Evolutionary conservation across 305 asterid genomes (phyloP).

Genomic region (Solanum hybrid): DNA sequence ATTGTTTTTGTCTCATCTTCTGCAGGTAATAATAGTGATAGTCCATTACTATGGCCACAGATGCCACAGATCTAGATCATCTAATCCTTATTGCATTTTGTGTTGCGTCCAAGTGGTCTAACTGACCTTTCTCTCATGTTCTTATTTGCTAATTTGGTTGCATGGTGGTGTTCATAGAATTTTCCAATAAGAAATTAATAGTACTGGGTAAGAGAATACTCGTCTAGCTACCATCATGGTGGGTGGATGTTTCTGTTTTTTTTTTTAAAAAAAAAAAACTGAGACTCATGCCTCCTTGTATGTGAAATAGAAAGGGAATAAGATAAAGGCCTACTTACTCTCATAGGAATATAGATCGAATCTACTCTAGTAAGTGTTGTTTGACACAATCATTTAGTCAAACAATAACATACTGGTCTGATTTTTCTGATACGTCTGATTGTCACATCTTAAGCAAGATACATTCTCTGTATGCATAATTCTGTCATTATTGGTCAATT

Average conservation of each 20-base stretch:
- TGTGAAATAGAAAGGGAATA: background rate
- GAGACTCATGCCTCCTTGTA: background rate
- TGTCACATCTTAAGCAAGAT: background rate
- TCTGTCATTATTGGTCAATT: background rate
- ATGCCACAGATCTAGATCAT: background rate
- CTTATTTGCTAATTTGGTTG: background rate
- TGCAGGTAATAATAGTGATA: background rate
- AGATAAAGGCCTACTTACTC: background rate
- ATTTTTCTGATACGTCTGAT: background rate
- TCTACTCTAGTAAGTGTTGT: background rate
- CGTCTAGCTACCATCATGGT: background rate
- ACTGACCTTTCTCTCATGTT: background rate
- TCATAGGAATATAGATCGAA: background rate
- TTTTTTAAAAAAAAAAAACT: background rate
- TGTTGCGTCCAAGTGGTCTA: background rate
- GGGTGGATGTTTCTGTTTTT: background rate
- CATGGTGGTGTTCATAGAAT: background rate
- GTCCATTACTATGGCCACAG: background rate
- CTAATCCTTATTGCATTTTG: background rate
- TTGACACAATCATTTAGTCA: background rate
- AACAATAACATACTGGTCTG: background rate
- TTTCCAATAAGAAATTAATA: background rate
- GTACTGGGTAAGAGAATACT: background rate
- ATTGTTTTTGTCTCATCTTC: background rate
- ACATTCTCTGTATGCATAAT: background rate